These are phyloP conservation scores for Lactuca sativa DNA, from an alignment of 129 eudicot species.

Conservation along the genomic window DNA sequence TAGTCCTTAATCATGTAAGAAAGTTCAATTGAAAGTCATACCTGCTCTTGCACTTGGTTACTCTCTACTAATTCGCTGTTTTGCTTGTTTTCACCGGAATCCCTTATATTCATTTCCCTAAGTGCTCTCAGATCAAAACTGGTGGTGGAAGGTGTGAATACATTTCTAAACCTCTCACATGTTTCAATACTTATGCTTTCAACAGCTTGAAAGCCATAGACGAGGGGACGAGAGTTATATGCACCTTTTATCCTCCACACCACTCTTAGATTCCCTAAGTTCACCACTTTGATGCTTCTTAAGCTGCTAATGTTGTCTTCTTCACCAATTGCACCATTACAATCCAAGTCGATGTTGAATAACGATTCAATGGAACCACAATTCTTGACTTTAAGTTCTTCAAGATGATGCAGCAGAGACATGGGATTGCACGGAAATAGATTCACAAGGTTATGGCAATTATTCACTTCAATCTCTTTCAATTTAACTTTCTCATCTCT, in stretches of 20 bases:
- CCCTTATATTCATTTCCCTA: too few relatives aligned
- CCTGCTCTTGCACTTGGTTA: not conserved
- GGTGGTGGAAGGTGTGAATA: not conserved
- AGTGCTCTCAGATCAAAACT: not conserved
- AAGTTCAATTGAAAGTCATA: too few relatives aligned
- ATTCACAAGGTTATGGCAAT: not conserved
- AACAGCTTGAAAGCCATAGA: not conserved
- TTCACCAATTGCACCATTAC: not conserved
- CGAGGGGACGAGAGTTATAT: not conserved
- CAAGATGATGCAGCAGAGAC: not conserved
- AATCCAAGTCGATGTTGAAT: not conserved
- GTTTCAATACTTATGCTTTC: not conserved
- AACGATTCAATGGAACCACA: not conserved
- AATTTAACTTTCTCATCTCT: too few relatives aligned
- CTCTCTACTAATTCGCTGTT: not conserved
- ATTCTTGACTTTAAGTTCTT: not conserved
- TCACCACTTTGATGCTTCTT: not conserved
- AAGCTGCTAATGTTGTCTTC: not conserved
- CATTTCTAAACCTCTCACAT: not conserved
- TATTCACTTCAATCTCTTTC: not conserved
- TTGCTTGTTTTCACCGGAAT: too few relatives aligned
- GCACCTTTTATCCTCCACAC: not conserved
- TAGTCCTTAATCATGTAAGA: too few relatives aligned
- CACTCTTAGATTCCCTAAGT: not conserved
- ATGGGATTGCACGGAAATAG: not conserved